phyloP scores from a whole-genome alignment of 371 early-diverging fungal genomes.

The Saksenaea oblongispora region DNA sequence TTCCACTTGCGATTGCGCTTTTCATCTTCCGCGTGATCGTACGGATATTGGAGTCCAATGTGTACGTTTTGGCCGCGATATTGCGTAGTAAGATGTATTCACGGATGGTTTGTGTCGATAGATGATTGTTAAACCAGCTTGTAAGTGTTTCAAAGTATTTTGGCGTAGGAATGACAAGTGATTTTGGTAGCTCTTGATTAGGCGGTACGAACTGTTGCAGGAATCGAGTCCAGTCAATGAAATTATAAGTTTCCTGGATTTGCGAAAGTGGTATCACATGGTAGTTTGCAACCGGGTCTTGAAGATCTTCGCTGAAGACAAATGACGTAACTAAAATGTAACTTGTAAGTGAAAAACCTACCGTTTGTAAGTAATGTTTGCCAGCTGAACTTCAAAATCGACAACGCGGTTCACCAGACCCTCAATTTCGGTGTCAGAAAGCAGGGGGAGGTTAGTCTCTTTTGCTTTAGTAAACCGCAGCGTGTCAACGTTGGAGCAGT shows the following conservation, averaged over 20 bases:
- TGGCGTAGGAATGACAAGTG: slow-evolving; percentile 8
- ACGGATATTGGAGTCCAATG: slow-evolving; percentile 18
- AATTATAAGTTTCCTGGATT: slow-evolving; percentile 30
- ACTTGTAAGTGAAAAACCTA: not conserved
- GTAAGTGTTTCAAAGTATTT: slow-evolving; percentile 18
- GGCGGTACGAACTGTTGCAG: slow-evolving; percentile 6
- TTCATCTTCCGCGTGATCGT: slow-evolving; percentile 16
- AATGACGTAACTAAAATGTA: not conserved
- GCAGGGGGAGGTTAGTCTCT: slow-evolving; percentile 1
- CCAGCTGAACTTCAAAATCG: slow-evolving; percentile 52
- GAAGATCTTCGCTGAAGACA: slow-evolving; percentile 37
- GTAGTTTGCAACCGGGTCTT: slow-evolving; percentile 52
- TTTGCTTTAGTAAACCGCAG: slow-evolving; percentile 4
- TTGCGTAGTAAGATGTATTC: slow-evolving; percentile 13
- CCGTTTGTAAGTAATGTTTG: slow-evolving; percentile 29
- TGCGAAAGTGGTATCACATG: slow-evolving; percentile 45
- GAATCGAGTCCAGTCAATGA: slow-evolving; percentile 24
- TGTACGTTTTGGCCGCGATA: not conserved
- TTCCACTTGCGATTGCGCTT: slow-evolving; percentile 32
- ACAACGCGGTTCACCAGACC: slow-evolving; percentile 38
- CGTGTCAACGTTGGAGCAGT: not conserved
- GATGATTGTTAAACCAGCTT: not conserved
- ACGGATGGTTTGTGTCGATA: slow-evolving; percentile 1
- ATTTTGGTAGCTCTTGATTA: not conserved
- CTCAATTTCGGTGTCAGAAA: slow-evolving; percentile 18